These are phyloP conservation scores for Blastobotrys attinorum DNA, from an alignment of 805 yeast genomes.

Conservation along the genomic window DNA sequence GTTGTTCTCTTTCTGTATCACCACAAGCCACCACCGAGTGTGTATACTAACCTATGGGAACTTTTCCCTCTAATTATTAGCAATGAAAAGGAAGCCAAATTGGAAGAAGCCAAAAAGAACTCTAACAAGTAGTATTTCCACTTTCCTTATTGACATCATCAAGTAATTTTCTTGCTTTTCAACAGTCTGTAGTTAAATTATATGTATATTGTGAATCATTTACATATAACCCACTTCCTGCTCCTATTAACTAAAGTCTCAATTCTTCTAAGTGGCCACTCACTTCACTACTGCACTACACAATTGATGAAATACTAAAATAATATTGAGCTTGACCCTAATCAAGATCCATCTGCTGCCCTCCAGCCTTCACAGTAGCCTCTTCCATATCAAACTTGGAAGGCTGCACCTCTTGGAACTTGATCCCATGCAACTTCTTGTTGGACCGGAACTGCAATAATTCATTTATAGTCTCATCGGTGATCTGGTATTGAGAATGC, in stretches of 20 bases:
- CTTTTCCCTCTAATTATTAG: too few relatives aligned
- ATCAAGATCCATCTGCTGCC: neutral
- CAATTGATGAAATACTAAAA: too few relatives aligned
- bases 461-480: constrained; percentile 34
- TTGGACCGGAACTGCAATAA: constrained; percentile 22
- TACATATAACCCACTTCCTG: too few relatives aligned
- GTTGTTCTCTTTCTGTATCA: too few relatives aligned
- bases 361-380: neutral
- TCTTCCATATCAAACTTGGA: constrained; percentile 10
- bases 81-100: constrained; percentile 56
- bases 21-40: neutral
- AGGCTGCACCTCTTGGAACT: constrained; percentile 26
- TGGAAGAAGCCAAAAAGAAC: constrained; percentile 9
- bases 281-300: too few relatives aligned
- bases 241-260: too few relatives aligned
- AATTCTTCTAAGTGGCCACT: too few relatives aligned
- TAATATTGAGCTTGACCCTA: neutral
- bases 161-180: too few relatives aligned
- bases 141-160: too few relatives aligned
- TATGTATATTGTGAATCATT: too few relatives aligned
- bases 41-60: neutral
- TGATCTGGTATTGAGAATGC: constrained; percentile 65
- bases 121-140: too few relatives aligned
- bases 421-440: constrained; percentile 24
- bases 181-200: too few relatives aligned